phyloP scores from a whole-genome alignment of 2,329 filamentous ascomycete species.

The Monilinia polystroma region DNA sequence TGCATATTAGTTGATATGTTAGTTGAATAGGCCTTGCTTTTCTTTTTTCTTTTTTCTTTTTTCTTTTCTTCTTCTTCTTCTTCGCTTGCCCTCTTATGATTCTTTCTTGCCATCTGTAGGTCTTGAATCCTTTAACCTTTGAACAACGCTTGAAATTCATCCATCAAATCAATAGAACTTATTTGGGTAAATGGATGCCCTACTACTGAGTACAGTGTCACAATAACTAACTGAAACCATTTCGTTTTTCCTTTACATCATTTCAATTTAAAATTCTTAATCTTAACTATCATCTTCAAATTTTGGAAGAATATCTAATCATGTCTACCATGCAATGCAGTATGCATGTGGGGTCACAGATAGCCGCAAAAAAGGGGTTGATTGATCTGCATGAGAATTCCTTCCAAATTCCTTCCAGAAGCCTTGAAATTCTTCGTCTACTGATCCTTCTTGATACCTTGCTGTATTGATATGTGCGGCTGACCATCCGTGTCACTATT shows the following conservation, averaged over 20 bases:
- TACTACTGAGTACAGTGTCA: background rate
- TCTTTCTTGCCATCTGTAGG: background rate
- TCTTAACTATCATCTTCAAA: background rate
- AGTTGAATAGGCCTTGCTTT: too few species aligned
- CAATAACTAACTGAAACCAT: constrained; percentile 3
- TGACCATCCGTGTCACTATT: background rate
- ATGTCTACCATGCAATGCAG: constrained; percentile 7
- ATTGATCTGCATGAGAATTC: constrained; percentile 6
- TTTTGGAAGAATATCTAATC: background rate
- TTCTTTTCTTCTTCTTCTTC: too few species aligned
- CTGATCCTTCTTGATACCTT: background rate
- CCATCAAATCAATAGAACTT: background rate
- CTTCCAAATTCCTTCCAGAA: constrained; percentile 23
- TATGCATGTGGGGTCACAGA: background rate
- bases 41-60: too few species aligned
- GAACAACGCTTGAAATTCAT: background rate
- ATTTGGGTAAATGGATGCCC: background rate
- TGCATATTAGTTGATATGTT: too few species aligned
- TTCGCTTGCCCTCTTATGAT: background rate
- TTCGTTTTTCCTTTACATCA: background rate
- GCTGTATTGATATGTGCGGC: background rate
- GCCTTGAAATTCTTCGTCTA: constrained; percentile 1
- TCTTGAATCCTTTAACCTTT: background rate
- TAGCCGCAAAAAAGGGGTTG: constrained; percentile 23
- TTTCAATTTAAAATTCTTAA: background rate